Base-by-base conservation (phyloP, 2,329 filamentous ascomycete genomes). In the Alternaria sp. region DNA sequence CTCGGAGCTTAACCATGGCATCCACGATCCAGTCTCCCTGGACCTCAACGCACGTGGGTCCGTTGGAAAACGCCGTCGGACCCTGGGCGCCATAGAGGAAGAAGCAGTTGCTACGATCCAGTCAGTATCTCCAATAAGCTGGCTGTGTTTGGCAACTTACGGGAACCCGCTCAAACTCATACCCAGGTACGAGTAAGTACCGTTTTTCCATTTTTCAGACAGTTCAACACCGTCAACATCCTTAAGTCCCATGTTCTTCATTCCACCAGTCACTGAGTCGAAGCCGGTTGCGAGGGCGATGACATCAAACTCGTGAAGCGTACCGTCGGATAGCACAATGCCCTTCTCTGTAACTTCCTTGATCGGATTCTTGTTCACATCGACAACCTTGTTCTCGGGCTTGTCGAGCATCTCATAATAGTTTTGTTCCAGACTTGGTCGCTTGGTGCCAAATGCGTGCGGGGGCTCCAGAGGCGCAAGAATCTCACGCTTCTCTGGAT, bases 11-110 rank as follows among this genome's bases (percentile, higher is more conserved):
- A 47, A 75, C 73, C 61, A 83, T 79, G 9, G 76, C 74, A 51
- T 81, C 79, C 32, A 81, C 78, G 36, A 83, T 80, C 73, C 79
- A 83, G 48, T 83, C 79, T 14, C 77, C 79, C 64, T 83, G 81
- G 5, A 76, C 72, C 60, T 83, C 80, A 22, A 81, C 73, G 61
- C 80, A 82, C 30, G 74, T 80, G 2, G 81, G 81, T 0, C 81
- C 81, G 51, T 83, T 83, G 54, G 75, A 77, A 67, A 82, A 82
- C 3, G 81, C 81, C 0, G 81, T 83, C 0, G 81, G 81, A 0
- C 79, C 81, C 57, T 83, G 81, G 5, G 81, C 77, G 3, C 81
- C 81, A 64, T 83, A 83, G 12, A 81, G 68, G 74, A 79, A 79
- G 72, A 81, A 81, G 70, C 80, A 76, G 62, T 81, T 81, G 1